Percentiles rank a stretch among this genome's conserved stretches.
phyloP scores from a whole-genome alignment of 1,139 yeast genomes.

The Suhomyces chickasaworum region DNA sequence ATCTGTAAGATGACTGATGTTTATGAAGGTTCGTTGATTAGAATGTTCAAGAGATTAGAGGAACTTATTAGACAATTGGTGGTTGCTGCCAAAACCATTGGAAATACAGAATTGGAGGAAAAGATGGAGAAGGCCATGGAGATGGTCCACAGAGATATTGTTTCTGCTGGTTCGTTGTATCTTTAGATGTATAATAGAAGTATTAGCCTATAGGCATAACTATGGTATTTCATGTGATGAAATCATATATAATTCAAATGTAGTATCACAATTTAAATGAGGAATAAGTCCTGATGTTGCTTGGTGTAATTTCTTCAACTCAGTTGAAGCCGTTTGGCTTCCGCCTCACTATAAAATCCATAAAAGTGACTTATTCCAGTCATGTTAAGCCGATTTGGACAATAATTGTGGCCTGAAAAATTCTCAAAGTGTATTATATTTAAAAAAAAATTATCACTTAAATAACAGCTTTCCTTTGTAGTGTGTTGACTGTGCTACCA shows the following conservation, averaged over 20 bases:
- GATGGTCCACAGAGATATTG: constrained; percentile 92
- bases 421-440: no score
- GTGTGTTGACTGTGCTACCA: no score
- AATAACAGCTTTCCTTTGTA: no score
- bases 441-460: no score
- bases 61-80: constrained; percentile 90
- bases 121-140: constrained; percentile 88
- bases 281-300: no score
- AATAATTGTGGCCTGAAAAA: no score
- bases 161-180: constrained; percentile 92
- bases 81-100: constrained; percentile 89
- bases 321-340: no score
- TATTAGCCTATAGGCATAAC: not conserved
- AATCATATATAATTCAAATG: not conserved
- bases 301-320: no score
- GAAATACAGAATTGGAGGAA: constrained; percentile 78
- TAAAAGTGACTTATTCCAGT: no score
- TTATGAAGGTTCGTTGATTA: constrained; percentile 92
- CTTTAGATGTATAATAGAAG: constrained; percentile 35
- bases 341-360: no score
- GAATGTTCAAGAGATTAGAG: constrained; percentile 91
- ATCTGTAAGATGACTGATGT: constrained; percentile 99
- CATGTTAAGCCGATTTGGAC: no score
- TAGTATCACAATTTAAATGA: not conserved
- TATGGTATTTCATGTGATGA: not conserved